These are phyloP conservation scores for Psophocarpus tetragonolobus DNA, from an alignment of 306 rosid genomes.

Conservation along the genomic window DNA sequence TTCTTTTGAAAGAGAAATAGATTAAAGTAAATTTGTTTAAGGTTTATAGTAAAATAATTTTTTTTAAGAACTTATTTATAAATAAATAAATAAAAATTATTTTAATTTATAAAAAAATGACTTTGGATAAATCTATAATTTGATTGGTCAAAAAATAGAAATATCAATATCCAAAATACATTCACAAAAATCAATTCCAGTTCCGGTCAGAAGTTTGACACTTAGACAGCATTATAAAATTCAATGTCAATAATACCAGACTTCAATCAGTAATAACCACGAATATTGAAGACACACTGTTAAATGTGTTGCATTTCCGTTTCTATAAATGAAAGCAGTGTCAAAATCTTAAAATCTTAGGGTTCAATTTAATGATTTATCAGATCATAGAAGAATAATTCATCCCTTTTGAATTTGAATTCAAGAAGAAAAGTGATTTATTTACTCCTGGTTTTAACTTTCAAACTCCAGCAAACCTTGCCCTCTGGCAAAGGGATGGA, in stretches of 20 bases:
- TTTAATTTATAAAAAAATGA: too few relatives aligned
- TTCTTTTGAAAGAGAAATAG: too few relatives aligned
- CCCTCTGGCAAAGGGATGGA: slow-evolving; percentile 84
- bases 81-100: too few relatives aligned
- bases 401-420: slow-evolving; percentile 2
- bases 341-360: not conserved
- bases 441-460: slow-evolving; percentile 69
- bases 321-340: not conserved
- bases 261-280: not conserved
- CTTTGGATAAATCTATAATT: too few relatives aligned
- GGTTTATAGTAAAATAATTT: too few relatives aligned
- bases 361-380: slow-evolving; percentile 8
- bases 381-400: slow-evolving; percentile 23
- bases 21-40: too few relatives aligned
- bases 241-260: not conserved
- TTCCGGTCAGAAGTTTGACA: not conserved
- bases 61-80: too few relatives aligned
- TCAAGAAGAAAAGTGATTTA: slow-evolving; percentile 28
- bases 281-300: not conserved
- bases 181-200: slow-evolving; percentile 3
- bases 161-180: too few relatives aligned
- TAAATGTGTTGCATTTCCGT: not conserved
- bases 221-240: not conserved
- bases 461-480: slow-evolving; percentile 70
- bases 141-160: too few relatives aligned